These are phyloP conservation scores for Candida dubliniensis DNA, from an alignment of 1,139 yeast genomes.

Conservation along the genomic window DNA sequence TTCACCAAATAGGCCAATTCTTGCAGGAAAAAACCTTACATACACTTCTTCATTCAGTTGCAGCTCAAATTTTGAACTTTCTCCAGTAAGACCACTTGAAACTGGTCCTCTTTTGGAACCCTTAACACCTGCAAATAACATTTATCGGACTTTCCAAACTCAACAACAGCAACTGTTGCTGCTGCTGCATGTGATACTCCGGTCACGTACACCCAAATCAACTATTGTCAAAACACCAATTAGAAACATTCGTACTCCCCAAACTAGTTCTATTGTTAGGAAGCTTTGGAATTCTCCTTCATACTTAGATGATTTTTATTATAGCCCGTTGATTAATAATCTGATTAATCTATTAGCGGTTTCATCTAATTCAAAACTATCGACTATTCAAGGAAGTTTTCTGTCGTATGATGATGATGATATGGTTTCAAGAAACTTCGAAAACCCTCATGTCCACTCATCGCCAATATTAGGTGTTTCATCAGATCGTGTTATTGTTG, in stretches of 20 bases:
- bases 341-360: slow-evolving; percentile 11
- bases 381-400: slow-evolving; percentile 20
- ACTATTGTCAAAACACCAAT: slow-evolving; percentile 38
- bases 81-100: slow-evolving; percentile 56
- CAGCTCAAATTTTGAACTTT: slow-evolving; percentile 60
- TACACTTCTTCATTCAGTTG: slow-evolving; percentile 66
- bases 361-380: slow-evolving; percentile 9
- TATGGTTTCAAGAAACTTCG: slow-evolving; percentile 47
- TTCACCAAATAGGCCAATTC: slow-evolving; percentile 41
- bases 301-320: slow-evolving; percentile 64
- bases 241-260: slow-evolving; percentile 41
- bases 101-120: slow-evolving; percentile 68
- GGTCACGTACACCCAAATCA: slow-evolving; percentile 28
- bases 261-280: slow-evolving; percentile 43
- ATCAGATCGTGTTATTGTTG: not conserved
- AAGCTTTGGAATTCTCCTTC: slow-evolving; percentile 66
- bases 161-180: slow-evolving; percentile 14
- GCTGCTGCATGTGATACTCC: slow-evolving; percentile 8
- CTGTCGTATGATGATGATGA: slow-evolving; percentile 58
- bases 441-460: slow-evolving; percentile 17
- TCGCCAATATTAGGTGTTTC: slow-evolving; percentile 11
- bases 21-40: slow-evolving; percentile 46
- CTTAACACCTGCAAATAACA: slow-evolving; percentile 43
- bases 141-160: slow-evolving; percentile 3
- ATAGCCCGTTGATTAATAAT: slow-evolving; percentile 50